phyloP scores from a whole-genome alignment of 106 monocot genomes.

The Posidonia australis region DNA sequence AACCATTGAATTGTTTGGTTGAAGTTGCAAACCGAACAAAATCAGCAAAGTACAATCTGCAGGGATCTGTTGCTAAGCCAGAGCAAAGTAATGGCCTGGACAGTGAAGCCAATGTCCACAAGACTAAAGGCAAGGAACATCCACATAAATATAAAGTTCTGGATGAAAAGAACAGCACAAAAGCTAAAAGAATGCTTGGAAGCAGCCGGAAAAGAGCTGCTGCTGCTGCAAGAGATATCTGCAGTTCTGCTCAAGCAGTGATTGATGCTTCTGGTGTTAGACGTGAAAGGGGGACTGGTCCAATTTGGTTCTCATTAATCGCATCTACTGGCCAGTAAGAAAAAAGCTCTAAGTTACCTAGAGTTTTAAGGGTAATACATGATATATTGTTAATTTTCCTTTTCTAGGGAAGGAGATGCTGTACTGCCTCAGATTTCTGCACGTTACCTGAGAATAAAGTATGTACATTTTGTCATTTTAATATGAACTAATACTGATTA shows the following conservation, averaged over 20 bases:
- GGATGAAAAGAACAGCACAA: constrained; percentile 38
- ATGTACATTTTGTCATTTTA: constrained; percentile 15
- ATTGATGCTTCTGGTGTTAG: constrained; percentile 38
- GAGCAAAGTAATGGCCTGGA: constrained; percentile 30
- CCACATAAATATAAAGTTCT: constrained; percentile 27
- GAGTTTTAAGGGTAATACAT: not conserved
- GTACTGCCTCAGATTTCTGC: constrained; percentile 51
- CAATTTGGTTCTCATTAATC: constrained; percentile 74
- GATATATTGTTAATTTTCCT: not conserved
- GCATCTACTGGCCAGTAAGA: constrained; percentile 60
- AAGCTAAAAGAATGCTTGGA: constrained; percentile 25
- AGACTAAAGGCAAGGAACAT: constrained; percentile 35
- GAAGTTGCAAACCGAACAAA: constrained; percentile 76
- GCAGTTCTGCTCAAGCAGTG: constrained; percentile 30
- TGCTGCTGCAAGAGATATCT: constrained; percentile 18
- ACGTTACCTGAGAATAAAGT: constrained; percentile 76
- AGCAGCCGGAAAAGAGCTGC: constrained; percentile 29
- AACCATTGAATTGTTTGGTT: constrained; percentile 76
- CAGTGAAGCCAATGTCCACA: constrained; percentile 19
- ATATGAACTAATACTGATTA: too few relatives aligned
- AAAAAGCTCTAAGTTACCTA: too few relatives aligned
- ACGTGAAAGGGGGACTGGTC: constrained; percentile 30
- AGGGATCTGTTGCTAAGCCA: constrained; percentile 29
- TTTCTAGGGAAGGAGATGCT: constrained; percentile 45
- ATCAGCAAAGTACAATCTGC: constrained; percentile 31